These are phyloP conservation scores for Neospora caninum DNA, from an alignment of 169 alveolate species.

Conservation along the genomic window DNA sequence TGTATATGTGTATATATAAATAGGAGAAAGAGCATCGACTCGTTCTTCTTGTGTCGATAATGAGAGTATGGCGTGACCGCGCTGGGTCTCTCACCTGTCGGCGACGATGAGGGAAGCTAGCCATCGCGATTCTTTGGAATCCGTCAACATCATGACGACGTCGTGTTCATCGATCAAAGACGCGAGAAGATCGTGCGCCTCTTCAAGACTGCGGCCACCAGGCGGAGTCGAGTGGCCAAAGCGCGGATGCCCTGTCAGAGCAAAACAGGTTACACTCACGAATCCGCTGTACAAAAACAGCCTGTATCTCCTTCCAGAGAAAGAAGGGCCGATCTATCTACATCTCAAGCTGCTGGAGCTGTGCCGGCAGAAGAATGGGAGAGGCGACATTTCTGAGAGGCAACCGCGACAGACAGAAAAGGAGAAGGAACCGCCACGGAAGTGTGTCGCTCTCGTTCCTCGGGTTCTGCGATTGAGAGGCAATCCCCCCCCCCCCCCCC, in stretches of 20 bases:
- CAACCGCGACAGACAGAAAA: no score
- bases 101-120: conserved; percentile 88
- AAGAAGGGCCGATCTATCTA: no score
- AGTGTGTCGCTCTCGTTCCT: neutral
- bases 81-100: conserved; percentile 68
- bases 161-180: conserved; percentile 75
- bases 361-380: no score
- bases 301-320: no score
- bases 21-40: neutral
- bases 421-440: neutral
- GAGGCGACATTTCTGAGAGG: no score
- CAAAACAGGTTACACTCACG: neutral
- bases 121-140: conserved; percentile 95
- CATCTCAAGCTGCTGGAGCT: no score
- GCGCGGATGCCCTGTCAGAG: conserved; percentile 54
- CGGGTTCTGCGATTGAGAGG: no score
- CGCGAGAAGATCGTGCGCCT: conserved; percentile 47
- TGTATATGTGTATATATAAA: neutral
- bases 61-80: neutral
- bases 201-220: conserved; percentile 10
- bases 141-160: conserved; percentile 90
- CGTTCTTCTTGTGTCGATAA: neutral
- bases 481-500: no score
- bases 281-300: no score
- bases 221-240: neutral